Percentiles rank a stretch among this genome's conserved stretches.
Conservation (phyloP, 169 alveolate genomes). For the Theileria orientalis region DNA sequence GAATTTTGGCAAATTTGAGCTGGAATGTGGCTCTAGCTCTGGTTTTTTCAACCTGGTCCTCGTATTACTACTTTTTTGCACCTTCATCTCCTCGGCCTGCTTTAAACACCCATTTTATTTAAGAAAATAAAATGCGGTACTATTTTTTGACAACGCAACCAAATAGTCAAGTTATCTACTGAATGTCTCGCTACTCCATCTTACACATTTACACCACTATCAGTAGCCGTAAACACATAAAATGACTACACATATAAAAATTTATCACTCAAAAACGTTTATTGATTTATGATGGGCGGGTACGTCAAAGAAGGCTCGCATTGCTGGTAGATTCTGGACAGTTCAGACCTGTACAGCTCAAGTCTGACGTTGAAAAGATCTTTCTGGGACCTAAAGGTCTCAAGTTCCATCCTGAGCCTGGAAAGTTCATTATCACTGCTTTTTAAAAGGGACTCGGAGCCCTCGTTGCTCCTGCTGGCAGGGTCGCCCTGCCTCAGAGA, state of each 20-base stretch:
- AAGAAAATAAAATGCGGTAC: too few relatives aligned
- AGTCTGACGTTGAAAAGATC: background rate
- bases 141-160: too few relatives aligned
- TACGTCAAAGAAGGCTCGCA: background rate
- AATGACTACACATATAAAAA: too few relatives aligned
- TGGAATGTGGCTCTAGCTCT: background rate
- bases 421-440: background rate
- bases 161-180: too few relatives aligned
- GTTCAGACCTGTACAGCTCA: slow-evolving; percentile 45
- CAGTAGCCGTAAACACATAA: too few relatives aligned
- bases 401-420: background rate
- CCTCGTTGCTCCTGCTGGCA: background rate
- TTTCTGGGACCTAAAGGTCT: background rate
- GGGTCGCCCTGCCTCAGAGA: background rate
- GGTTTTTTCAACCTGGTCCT: slow-evolving; percentile 7
- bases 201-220: too few relatives aligned
- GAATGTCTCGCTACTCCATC: too few relatives aligned
- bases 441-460: background rate
- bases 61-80: background rate
- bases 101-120: too few relatives aligned
- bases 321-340: slow-evolving; percentile 24
- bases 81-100: background rate
- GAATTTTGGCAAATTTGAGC: slow-evolving; percentile 3
- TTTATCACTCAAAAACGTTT: too few relatives aligned
- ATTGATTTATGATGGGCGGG: too few relatives aligned